phyloP scores from a whole-genome alignment of 306 rosid species.

The Cicer arietinum region DNA sequence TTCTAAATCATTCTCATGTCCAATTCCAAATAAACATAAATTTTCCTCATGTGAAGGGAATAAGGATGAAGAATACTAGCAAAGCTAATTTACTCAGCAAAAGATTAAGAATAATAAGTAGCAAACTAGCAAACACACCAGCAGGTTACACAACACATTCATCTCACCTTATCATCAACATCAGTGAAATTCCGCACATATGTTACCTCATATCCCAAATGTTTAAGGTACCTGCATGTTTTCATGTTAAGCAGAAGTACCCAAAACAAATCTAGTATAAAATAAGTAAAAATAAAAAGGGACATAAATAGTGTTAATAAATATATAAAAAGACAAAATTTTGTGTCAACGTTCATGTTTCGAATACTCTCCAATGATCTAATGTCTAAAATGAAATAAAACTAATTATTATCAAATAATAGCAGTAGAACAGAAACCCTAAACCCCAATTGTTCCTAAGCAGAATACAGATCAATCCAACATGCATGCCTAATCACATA shows the following conservation, averaged over 20 bases:
- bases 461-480: background rate
- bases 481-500: background rate
- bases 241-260: slow-evolving; percentile 35
- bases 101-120: background rate
- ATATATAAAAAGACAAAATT: background rate
- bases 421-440: slow-evolving; percentile 7
- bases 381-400: slow-evolving; percentile 10
- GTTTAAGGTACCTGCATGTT: slow-evolving; percentile 69
- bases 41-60: background rate
- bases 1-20: background rate
- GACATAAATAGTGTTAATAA: background rate
- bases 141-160: background rate
- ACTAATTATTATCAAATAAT: background rate
- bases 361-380: background rate
- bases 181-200: slow-evolving; percentile 96
- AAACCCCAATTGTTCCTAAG: background rate
- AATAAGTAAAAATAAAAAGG: background rate
- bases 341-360: background rate
- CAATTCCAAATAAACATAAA: slow-evolving; percentile 1
- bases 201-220: slow-evolving; percentile 84
- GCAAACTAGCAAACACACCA: slow-evolving; percentile 5
- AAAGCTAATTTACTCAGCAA: background rate
- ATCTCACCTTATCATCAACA: slow-evolving; percentile 95
- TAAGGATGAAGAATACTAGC: slow-evolving; percentile 9
- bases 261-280: background rate